Evolutionary conservation across 805 yeast genomes (phyloP).

Genomic region (Trichomonascus vanleenenianus): DNA sequence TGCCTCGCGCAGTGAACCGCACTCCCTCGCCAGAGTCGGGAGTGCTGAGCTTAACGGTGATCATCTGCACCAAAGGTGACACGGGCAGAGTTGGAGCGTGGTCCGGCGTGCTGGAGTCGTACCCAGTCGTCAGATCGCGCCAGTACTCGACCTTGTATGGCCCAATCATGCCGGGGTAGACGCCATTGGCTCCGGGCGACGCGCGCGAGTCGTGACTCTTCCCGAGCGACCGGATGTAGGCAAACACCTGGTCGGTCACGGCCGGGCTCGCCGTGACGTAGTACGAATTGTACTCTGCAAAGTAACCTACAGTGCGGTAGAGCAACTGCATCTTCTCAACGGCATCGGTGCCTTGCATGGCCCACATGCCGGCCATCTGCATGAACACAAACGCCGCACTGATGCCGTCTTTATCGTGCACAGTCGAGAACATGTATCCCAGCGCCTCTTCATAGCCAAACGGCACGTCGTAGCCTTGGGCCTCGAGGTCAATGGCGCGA

Average conservation of each 20-base stretch:
- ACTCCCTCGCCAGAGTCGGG: constrained; percentile 33
- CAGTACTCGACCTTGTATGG: constrained; percentile 49
- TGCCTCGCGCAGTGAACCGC: constrained; percentile 81
- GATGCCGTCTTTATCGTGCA: constrained; percentile 91
- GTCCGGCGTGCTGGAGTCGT: constrained; percentile 58
- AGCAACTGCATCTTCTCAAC: constrained; percentile 49
- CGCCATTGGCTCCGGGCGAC: constrained; percentile 5
- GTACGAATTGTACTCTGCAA: constrained; percentile 81
- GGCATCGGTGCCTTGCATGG: constrained; percentile 32
- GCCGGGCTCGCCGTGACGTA: constrained; percentile 53
- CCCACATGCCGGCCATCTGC: constrained; percentile 56
- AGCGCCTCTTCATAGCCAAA: constrained; percentile 95
- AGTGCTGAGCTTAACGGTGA: constrained; percentile 48
- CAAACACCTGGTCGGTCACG: constrained; percentile 49
- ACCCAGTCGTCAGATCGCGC: constrained; percentile 83
- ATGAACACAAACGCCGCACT: constrained; percentile 70
- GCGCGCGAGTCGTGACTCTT: neutral
- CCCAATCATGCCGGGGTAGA: constrained; percentile 48
- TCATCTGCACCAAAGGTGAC: constrained; percentile 77
- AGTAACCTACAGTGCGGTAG: constrained; percentile 64
- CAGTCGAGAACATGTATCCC: constrained; percentile 81
- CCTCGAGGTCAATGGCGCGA: constrained; percentile 64
- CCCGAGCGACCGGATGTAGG: constrained; percentile 36
- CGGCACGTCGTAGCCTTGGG: constrained; percentile 60
- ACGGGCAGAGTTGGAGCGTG: constrained; percentile 58